A percentile compares a stretch with the other conserved stretches of the same genome.
Conservation (phyloP, 2,329 filamentous ascomycete genomes). For the Chrysosphaeria jannelii region DNA sequence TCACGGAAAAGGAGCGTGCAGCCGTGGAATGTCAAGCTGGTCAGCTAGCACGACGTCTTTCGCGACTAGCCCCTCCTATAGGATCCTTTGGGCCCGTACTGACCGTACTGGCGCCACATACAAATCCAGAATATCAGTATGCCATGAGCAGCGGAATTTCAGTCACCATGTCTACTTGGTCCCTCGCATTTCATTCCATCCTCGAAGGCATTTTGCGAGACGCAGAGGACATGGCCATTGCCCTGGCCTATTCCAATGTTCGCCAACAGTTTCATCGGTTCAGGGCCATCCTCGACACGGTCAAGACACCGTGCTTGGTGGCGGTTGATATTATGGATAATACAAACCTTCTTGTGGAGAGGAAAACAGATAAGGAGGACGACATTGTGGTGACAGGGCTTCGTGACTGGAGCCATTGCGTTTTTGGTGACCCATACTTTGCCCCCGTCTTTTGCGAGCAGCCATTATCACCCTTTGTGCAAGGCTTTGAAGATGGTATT, state of each 20-base stretch:
- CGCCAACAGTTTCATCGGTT: constrained; percentile 20
- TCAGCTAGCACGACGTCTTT: constrained; percentile 14
- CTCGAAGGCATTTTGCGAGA: constrained; percentile 26
- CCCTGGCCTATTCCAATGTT: constrained; percentile 24
- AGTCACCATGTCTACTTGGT: constrained; percentile 14
- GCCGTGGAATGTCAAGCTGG: constrained; percentile 17
- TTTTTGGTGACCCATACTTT: constrained; percentile 29
- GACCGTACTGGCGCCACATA: neutral
- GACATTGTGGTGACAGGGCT: constrained; percentile 16
- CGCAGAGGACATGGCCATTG: constrained; percentile 26
- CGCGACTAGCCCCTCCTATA: constrained; percentile 14
- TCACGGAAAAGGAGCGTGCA: constrained; percentile 10
- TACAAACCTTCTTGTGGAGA: constrained; percentile 16
- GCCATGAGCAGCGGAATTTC: too few species aligned
- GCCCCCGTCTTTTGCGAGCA: constrained; percentile 16
- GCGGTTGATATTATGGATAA: constrained; percentile 21
- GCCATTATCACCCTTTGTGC: constrained; percentile 14
- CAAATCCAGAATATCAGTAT: neutral
- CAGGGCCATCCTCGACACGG: constrained; percentile 17
- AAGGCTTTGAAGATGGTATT: constrained; percentile 15
- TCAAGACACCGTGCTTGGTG: constrained; percentile 20
- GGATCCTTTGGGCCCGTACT: constrained; percentile 17
- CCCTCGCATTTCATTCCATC: constrained; percentile 22
- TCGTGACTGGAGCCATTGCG: constrained; percentile 24
- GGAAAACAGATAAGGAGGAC: neutral